A percentile compares a stretch with the other conserved stretches of the same genome.
phyloP scores from a whole-genome alignment of 352 stramenopile genomes.

The Phytophthora lateralis region DNA sequence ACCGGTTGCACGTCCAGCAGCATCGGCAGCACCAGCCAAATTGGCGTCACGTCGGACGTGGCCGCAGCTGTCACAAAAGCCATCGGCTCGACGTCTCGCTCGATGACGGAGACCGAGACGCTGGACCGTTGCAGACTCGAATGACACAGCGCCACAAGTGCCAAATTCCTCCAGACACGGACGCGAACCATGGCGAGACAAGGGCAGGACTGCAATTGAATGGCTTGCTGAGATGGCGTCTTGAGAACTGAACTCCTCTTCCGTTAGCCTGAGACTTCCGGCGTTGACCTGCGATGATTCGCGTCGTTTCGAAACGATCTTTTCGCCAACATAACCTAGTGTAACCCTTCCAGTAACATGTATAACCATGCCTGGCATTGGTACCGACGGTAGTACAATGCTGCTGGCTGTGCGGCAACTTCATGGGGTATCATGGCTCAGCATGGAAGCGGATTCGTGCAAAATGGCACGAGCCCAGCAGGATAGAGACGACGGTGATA shows the following conservation, averaged over 20 bases:
- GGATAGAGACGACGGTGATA: too few species aligned
- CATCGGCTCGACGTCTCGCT: constrained; percentile 8
- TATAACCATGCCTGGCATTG: too few species aligned
- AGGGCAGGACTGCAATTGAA: background rate
- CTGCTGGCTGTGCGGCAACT: too few species aligned
- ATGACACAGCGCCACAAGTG: constrained; percentile 15
- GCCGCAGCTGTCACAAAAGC: constrained; percentile 15
- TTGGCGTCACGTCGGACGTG: constrained; percentile 4
- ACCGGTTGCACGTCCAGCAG: constrained; percentile 60
- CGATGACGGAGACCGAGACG: constrained; percentile 12
- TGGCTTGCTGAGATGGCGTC: background rate
- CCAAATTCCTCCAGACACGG: constrained; percentile 2
- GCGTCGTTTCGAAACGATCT: constrained; percentile 26
- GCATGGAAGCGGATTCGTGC: too few species aligned
- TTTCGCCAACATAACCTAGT: background rate
- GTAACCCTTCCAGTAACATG: too few species aligned
- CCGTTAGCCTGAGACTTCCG: background rate
- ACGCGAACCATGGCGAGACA: constrained; percentile 8
- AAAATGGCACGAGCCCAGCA: too few species aligned
- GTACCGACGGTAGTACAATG: too few species aligned
- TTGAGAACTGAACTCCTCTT: constrained; percentile 15
- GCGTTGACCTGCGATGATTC: constrained; percentile 21
- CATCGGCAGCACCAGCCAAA: constrained; percentile 44
- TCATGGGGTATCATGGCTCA: too few species aligned
- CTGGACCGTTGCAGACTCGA: background rate